These are phyloP conservation scores for Hypoxylon perforatum DNA, from an alignment of 495 filamentous ascomycete genomes.

Conservation along the genomic window DNA sequence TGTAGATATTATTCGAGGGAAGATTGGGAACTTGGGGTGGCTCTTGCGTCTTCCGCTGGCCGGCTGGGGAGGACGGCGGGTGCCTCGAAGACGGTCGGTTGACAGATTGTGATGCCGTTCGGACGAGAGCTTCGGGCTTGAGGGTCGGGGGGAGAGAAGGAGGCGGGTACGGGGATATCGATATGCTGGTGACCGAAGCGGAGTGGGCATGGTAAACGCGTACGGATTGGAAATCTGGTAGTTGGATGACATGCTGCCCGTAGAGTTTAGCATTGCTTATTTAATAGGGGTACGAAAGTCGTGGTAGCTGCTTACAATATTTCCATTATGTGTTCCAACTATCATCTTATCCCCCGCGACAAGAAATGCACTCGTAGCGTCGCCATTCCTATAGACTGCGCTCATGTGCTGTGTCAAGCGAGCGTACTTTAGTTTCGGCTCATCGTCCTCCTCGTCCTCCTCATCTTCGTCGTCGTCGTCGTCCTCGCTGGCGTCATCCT, in stretches of 20 bases:
- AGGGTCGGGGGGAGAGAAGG: constrained; percentile 66
- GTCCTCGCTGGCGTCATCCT: constrained; percentile 38
- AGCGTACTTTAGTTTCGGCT: constrained; percentile 92
- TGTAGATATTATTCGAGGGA: constrained; percentile 87
- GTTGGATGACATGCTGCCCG: constrained; percentile 80
- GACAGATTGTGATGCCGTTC: constrained; percentile 56
- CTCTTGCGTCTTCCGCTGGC: constrained; percentile 60
- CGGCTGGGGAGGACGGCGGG: constrained; percentile 62
- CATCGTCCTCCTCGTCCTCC: constrained; percentile 92
- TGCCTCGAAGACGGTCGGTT: constrained; percentile 60
- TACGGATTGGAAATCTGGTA: constrained; percentile 81
- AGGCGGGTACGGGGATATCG: constrained; percentile 89
- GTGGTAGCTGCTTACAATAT: constrained; percentile 77
- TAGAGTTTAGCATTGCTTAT: constrained; percentile 1
- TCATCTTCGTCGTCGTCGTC: constrained; percentile 69
- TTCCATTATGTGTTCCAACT: constrained; percentile 95
- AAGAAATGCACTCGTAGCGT: constrained; percentile 89
- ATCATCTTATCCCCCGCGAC: constrained; percentile 98
- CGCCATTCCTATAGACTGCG: constrained; percentile 89
- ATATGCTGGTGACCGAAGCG: constrained; percentile 88
- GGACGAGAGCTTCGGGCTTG: constrained; percentile 63
- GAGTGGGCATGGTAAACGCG: constrained; percentile 91
- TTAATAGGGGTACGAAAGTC: background rate
- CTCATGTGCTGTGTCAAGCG: constrained; percentile 82
- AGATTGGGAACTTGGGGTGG: constrained; percentile 67